phyloP scores from a whole-genome alignment of 305 asterid genomes.

The Withania somnifera region DNA sequence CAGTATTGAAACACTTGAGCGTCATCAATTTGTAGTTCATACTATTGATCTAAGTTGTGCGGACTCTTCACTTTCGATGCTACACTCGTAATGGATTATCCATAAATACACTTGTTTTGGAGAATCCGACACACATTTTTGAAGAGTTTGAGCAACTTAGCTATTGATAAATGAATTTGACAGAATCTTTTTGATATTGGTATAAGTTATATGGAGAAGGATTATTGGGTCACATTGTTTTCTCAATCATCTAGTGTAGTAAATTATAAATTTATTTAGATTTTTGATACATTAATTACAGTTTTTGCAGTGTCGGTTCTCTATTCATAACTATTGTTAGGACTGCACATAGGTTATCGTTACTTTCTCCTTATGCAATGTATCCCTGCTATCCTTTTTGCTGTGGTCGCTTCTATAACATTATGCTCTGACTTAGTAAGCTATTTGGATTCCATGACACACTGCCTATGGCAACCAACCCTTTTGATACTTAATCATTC shows the following conservation, averaged over 20 bases:
- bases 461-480: background rate
- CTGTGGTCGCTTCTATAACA: background rate
- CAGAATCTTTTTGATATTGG: background rate
- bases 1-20: background rate
- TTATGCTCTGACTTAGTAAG: background rate
- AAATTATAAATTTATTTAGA: background rate
- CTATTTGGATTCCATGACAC: background rate
- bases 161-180: background rate
- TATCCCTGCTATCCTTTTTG: background rate
- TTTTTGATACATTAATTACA: background rate
- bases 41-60: too few species aligned
- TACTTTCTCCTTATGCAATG: background rate
- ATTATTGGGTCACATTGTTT: background rate
- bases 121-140: too few species aligned
- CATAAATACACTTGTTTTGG: too few species aligned
- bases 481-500: background rate
- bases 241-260: background rate
- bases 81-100: too few species aligned
- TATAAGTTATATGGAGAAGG: background rate
- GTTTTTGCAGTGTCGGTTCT: background rate
- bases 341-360: background rate
- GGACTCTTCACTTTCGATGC: too few species aligned
- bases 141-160: too few species aligned
- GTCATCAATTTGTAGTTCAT: background rate
- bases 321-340: background rate